Percentiles rank a stretch among this genome's conserved stretches.
Evolutionary conservation across 2,329 filamentous ascomycete genomes (phyloP).

Genomic region (Fusarium continuum): DNA sequence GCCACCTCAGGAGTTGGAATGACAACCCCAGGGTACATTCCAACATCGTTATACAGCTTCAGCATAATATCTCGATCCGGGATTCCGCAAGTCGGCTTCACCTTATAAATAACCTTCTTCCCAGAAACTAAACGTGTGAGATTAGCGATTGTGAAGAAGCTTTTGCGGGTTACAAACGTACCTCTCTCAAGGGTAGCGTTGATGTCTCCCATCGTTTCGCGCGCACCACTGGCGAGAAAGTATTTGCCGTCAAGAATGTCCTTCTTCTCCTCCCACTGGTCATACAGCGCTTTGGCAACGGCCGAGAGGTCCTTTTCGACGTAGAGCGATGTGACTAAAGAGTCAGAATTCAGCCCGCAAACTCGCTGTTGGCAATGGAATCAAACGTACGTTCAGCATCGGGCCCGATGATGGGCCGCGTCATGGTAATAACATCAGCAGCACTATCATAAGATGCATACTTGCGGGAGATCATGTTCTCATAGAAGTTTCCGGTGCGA

Average conservation of each 20-base stretch:
- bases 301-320: constrained; percentile 23
- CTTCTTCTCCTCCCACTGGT: constrained; percentile 19
- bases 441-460: constrained; percentile 21
- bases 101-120: constrained; percentile 22
- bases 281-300: constrained; percentile 15
- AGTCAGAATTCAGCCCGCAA: neutral
- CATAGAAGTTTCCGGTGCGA: constrained; percentile 25
- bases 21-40: constrained; percentile 22
- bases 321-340: constrained; percentile 20
- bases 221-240: constrained; percentile 21
- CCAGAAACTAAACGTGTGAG: constrained; percentile 4
- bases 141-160: neutral
- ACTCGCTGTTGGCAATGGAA: neutral
- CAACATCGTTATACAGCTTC: constrained; percentile 19
- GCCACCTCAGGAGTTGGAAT: constrained; percentile 15
- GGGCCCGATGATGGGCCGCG: constrained; percentile 21
- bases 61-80: constrained; percentile 25
- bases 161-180: neutral
- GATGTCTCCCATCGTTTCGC: constrained; percentile 25
- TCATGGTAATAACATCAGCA: constrained; percentile 21
- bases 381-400: constrained; percentile 10
- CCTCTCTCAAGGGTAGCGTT: constrained; percentile 15
- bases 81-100: constrained; percentile 20
- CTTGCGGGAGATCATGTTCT: constrained; percentile 25
- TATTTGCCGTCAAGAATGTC: constrained; percentile 12